Percentiles rank a stretch among this genome's conserved stretches.
Conservation (phyloP, 306 rosid species). For the Ceratonia siliqua region DNA sequence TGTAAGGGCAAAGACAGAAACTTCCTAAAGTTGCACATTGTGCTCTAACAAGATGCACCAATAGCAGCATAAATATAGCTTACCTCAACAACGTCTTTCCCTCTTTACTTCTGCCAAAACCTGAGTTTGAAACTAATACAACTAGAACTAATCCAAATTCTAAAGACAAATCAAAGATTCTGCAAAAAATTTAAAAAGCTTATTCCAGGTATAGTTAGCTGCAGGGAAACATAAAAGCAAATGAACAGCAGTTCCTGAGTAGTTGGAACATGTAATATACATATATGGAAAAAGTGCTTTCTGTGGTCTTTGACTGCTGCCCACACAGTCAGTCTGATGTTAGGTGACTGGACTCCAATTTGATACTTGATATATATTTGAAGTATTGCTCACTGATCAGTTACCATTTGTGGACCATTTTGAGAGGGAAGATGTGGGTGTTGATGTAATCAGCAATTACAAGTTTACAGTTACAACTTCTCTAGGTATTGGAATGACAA, state of each 20-base stretch:
- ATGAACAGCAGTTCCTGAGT: neutral
- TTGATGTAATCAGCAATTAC: neutral
- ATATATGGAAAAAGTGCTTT: neutral
- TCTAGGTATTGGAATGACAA: neutral
- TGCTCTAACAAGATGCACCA: slow-evolving; percentile 22
- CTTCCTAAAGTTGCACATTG: neutral
- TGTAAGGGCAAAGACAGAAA: neutral
- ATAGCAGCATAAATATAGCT: neutral
- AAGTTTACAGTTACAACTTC: neutral
- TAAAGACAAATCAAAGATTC: neutral
- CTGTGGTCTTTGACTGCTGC: neutral
- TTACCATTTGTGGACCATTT: neutral
- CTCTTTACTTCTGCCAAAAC: slow-evolving; percentile 5
- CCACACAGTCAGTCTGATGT: neutral
- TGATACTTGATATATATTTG: neutral
- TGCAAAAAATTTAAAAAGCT: neutral
- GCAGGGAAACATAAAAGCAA: neutral
- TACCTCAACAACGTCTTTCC: neutral
- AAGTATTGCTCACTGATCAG: neutral
- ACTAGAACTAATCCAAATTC: neutral
- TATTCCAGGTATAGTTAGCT: neutral
- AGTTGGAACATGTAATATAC: neutral
- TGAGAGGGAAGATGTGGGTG: neutral
- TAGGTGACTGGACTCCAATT: neutral
- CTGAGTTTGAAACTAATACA: neutral